phyloP scores from a whole-genome alignment of 768 basidiomycete genomes.

The Lactarius deliciosus region DNA sequence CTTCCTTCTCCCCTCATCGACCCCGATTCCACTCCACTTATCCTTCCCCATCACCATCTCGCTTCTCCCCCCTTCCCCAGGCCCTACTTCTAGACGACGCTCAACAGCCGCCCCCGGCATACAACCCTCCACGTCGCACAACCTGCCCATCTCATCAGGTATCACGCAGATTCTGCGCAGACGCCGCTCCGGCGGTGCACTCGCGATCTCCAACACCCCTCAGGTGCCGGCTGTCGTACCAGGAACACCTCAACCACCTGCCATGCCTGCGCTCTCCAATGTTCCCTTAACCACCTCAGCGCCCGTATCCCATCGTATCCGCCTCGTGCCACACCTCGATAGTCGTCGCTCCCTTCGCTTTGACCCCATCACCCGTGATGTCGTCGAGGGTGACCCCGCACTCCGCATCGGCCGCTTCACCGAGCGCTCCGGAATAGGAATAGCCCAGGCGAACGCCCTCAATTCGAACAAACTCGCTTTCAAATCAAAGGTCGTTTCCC shows the following conservation, averaged over 20 bases:
- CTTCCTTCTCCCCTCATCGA: slow-evolving; percentile 37
- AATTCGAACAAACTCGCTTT: slow-evolving; percentile 88
- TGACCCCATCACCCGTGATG: slow-evolving; percentile 87
- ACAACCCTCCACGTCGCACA: slow-evolving; percentile 40
- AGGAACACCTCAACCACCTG: slow-evolving; percentile 30
- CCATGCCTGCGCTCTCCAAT: slow-evolving; percentile 29
- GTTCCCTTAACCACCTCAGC: slow-evolving; percentile 27
- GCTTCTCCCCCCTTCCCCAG: slow-evolving; percentile 32
- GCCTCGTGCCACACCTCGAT: slow-evolving; percentile 95
- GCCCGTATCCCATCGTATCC: slow-evolving; percentile 64
- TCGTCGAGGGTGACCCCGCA: slow-evolving; percentile 63
- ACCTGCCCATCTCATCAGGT: slow-evolving; percentile 38
- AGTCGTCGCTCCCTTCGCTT: slow-evolving; percentile 85
- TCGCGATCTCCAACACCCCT: slow-evolving; percentile 37
- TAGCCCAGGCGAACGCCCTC: slow-evolving; percentile 63
- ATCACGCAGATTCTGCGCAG: slow-evolving; percentile 65
- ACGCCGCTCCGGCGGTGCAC: slow-evolving; percentile 61
- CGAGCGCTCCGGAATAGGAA: slow-evolving; percentile 69
- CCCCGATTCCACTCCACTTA: slow-evolving; percentile 48
- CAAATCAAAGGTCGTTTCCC: slow-evolving; percentile 91
- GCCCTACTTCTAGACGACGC: slow-evolving; percentile 38
- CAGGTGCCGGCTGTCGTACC: slow-evolving; percentile 33
- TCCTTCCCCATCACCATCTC: slow-evolving; percentile 38
- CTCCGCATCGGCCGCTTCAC: slow-evolving; percentile 95
- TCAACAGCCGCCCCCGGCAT: slow-evolving; percentile 42